Evolutionary conservation across 2,329 filamentous ascomycete genomes (phyloP), one percentile per base, ranked within the genome.

Genomic region (Coniochaeta sp.): DNA sequence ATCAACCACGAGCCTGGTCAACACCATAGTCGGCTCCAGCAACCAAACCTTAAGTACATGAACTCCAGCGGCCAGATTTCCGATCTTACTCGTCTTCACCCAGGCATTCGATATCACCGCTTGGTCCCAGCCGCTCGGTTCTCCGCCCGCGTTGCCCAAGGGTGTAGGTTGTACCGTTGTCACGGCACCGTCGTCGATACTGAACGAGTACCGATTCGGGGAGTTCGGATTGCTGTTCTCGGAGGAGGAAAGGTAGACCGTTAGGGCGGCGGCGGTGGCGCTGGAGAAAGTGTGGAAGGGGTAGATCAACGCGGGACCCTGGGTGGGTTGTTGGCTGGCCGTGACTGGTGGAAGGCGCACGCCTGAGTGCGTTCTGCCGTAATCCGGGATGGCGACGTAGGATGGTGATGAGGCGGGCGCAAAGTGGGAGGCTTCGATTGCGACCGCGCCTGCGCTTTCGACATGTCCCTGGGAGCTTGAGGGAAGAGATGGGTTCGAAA

Each of bases 1-100:
- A 53, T 66, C 61, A 3, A 66, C 27, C 33, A 64, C 63, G 28
- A 66, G 38, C 57, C 66, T 66, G 13, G 63, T 63, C 45, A 67
- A 30, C 35, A 65, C 60, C 59, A 66, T 63, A 1, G 63, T 64
- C 40, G 64, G 61, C 53, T 65, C 60, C 30, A 63, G 55, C 52
- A 66, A 46, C 57, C 58, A 63, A 4, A 65, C 18, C 33, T 50
- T 56, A 30, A 67, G 51, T 52, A 57, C 56, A 50, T 67, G 63
- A 48, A 38, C 54, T 4, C 63, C 62, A 1, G 59, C 28, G 5
- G 48, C 53, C n/a, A 60, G 30, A 26, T 33, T 52, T 6, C 58
- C 57, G 27, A 65, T 32, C 20, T 52, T 57, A 13, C 40, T 53
- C 18, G 50, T 61, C 49, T 51, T 58, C 27, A 59, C 59, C 54